Base-by-base conservation (phyloP, 768 basidiomycete species). In the Kondoa malvinella region DNA sequence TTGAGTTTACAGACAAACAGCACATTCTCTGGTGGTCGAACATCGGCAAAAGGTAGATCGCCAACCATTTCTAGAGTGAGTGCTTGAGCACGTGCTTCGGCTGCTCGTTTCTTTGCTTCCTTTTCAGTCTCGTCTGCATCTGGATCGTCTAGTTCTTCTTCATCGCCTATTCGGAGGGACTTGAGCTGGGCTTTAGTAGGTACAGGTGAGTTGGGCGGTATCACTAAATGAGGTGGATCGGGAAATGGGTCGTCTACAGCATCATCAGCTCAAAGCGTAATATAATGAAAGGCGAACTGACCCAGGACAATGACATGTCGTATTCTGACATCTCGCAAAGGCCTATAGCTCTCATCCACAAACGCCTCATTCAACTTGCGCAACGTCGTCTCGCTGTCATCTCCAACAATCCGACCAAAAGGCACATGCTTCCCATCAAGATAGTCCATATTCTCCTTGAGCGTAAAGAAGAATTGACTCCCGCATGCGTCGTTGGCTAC, bases 41-140 rank as follows among this genome's bases (percentile, higher is more conserved):
- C 92, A 74, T 94, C 92, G 29, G 95, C 95, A 76, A 99, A 97
- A 0, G 95, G 95, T 65, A 97, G 80, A 78, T 99, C 95, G 33
- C 95, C 95, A 67, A 99, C 94, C 95, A 99, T 99, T 78, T 99
- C 95, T 64, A 99, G 83, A 2, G 95, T 97, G 50, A 99, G 80
- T 0, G 95, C 95, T 58, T 92, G 91, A 0, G 94, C 91, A 0
- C 84, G 84, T 0, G 95, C 94, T 0, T 92, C 91, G 21, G 40
- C 65, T 87, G 86, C 78, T 87, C 84, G n/a, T 92, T 85, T 27
- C 87, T 84, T 80, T 1, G 81, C 82, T 72, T 92, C 94, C 61
- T 85, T 85, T 69, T 92, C 88, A 70, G 91, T 91, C 71, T 89
- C 89, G 0, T 89, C 87, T 14, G 90, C 76, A 32, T 86, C 67